A percentile compares a stretch with the other conserved stretches of the same genome.
phyloP scores from a whole-genome alignment of 108 stramenopile species.

The Skeletonema costatum region DNA sequence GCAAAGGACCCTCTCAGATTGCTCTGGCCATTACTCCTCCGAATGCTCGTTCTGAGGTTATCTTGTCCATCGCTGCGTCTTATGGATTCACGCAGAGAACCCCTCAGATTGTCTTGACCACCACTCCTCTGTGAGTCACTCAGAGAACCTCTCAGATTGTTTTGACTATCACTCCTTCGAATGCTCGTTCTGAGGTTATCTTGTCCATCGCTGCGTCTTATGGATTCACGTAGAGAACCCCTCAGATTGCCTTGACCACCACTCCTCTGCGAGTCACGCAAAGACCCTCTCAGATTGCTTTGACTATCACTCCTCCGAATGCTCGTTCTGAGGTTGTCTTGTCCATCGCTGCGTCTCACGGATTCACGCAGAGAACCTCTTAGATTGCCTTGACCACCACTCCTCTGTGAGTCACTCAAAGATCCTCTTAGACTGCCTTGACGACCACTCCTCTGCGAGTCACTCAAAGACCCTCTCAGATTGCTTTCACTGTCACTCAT shows the following conservation, averaged over 20 bases:
- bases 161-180: not conserved
- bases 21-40: not conserved
- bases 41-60: not conserved
- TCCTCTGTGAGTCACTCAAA: too few species aligned
- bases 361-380: not conserved
- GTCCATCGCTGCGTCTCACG: not conserved
- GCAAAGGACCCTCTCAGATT: not conserved
- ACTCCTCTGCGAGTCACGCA: not conserved
- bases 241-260: not conserved
- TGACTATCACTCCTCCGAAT: too few species aligned
- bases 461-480: not conserved
- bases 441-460: not conserved
- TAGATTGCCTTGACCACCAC: not conserved
- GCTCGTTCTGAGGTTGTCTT: not conserved
- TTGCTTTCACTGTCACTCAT: not conserved
- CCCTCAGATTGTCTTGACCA: not conserved
- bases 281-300: not conserved
- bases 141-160: not conserved
- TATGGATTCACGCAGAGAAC: not conserved
- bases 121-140: not conserved
- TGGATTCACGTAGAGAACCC: not conserved
- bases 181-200: not conserved
- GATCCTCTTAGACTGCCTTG: not conserved
- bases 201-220: not conserved
- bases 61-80: not conserved